These are phyloP conservation scores for Kodamaea sp. DNA, from an alignment of 1,139 yeast genomes.

Conservation along the genomic window DNA sequence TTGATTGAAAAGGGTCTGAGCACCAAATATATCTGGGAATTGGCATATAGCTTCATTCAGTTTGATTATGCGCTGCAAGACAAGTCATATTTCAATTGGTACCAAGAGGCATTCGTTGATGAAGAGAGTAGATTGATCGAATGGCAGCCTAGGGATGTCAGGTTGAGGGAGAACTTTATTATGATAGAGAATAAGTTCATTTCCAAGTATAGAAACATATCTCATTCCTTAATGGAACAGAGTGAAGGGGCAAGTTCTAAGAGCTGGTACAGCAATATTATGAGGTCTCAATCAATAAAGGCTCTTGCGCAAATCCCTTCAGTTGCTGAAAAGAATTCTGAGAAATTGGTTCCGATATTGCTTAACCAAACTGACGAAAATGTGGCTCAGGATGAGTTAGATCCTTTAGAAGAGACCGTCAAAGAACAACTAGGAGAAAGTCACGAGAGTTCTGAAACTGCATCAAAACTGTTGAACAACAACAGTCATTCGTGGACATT, in stretches of 20 bases:
- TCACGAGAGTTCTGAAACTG: not conserved
- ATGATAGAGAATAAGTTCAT: slow-evolving; percentile 23
- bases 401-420: slow-evolving; percentile 5
- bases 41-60: slow-evolving; percentile 43
- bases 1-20: slow-evolving; percentile 39
- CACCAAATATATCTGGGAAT: slow-evolving; percentile 57
- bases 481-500: slow-evolving; percentile 46
- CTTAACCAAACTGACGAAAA: slow-evolving; percentile 34
- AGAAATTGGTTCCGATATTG: slow-evolving; percentile 56
- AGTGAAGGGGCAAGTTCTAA: slow-evolving; percentile 36
- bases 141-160: slow-evolving; percentile 34
- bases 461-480: not conserved
- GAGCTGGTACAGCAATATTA: slow-evolving; percentile 34
- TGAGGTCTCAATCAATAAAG: slow-evolving; percentile 51
- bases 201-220: slow-evolving; percentile 22
- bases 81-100: slow-evolving; percentile 13
- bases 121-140: slow-evolving; percentile 23
- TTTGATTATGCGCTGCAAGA: slow-evolving; percentile 28
- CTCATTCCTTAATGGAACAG: slow-evolving; percentile 34
- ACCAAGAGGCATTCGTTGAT: slow-evolving; percentile 14
- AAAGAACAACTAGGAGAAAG: slow-evolving; percentile 13
- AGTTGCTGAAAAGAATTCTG: slow-evolving; percentile 65
- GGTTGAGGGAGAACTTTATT: slow-evolving; percentile 30
- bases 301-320: slow-evolving; percentile 57
- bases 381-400: slow-evolving; percentile 18